Evolutionary conservation across 1,284 basidiomycete species (phyloP), one percentile per base, ranked within the genome.

Genomic region (Amylostereum chailletii): DNA sequence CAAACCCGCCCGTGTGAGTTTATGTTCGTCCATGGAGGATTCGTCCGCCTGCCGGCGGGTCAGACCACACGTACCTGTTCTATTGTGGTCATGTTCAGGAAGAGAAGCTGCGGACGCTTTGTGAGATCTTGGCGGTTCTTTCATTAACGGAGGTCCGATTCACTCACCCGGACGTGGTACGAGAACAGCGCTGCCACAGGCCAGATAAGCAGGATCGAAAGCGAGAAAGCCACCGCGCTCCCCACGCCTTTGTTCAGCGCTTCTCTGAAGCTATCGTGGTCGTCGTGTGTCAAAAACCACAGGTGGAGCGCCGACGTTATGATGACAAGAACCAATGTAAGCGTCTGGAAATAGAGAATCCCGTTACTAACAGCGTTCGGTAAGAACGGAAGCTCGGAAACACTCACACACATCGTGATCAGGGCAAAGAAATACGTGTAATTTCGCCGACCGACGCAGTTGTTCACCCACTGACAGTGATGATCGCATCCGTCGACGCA

Each of bases 381-480:
- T 41, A 45, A 47, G 51, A 49, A 51, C 42, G 10, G 45, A 42
- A 32, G 29, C 19, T 19, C 27, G 42, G 47, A 45, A 49, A 53
- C 41, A 77, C 87, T 65, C 62, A 92, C 87, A 7, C 79, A 76
- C 34, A 79, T 77, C 45, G 83, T 65, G 31, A 96, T 72, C 58
- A 93, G 81, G 2, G 79, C 79, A 56, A 94, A 83, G 68, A 97
- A 97, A 27, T 84, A 77, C 29, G 90, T 87, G 65, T 97, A 96
- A 64, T 95, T 96, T 45, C 92, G 83, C 46, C 88, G 79, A 3
- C 94, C 93, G 42, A 97, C 76, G 62, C 93, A 96, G 61, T 92
- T 94, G 65, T 95, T 94, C 34, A 96, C 81, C 83, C 93, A 96
- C 57, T 93, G 89, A 58, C 94, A 96, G 66, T 95, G 91, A 62